A percentile compares a stretch with the other conserved stretches of the same genome.
These are phyloP conservation scores for Zychaea mexicana DNA, from an alignment of 371 early-diverging fungal species.

Conservation along the genomic window DNA sequence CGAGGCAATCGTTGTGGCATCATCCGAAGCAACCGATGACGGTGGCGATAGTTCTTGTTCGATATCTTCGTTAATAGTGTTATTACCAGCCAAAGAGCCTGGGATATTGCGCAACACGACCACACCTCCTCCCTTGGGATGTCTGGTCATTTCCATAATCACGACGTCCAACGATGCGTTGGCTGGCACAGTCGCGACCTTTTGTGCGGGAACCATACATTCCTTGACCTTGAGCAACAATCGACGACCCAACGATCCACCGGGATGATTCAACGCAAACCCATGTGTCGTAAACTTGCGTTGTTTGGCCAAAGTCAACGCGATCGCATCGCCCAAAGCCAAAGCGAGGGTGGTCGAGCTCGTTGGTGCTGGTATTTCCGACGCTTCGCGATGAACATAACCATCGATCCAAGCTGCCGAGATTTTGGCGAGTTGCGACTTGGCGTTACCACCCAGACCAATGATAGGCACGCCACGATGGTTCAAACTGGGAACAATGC, in stretches of 20 bases:
- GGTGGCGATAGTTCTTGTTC: conserved; percentile 6
- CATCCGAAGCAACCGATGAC: conserved; percentile 15
- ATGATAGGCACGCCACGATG: conserved; percentile 52
- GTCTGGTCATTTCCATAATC: conserved; percentile 48
- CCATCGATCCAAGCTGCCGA: conserved; percentile 68
- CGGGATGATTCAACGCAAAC: conserved; percentile 69
- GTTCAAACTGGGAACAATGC: conserved; percentile 44
- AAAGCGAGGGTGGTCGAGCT: conserved; percentile 61
- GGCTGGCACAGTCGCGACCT: conserved; percentile 31
- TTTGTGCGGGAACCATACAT: conserved; percentile 21
- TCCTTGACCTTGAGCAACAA: conserved; percentile 45
- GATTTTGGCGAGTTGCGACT: conserved; percentile 53
- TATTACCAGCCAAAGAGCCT: background rate
- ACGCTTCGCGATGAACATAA: conserved; percentile 49
- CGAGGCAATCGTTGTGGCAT: conserved; percentile 10
- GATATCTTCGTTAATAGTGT: background rate
- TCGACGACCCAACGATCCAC: conserved; percentile 57
- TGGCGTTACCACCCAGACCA: conserved; percentile 54
- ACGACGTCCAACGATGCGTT: conserved; percentile 39
- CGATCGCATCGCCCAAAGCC: conserved; percentile 65
- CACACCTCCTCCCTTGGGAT: conserved; percentile 44
- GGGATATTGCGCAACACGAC: conserved; percentile 38
- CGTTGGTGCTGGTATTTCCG: conserved; percentile 62
- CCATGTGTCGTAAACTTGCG: conserved; percentile 49
- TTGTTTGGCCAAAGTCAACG: conserved; percentile 54